Evolutionary conservation across 148 eudicot genomes (phyloP), one percentile per base, ranked within the genome.

Genomic region (Vaccinium vitisidaea): DNA sequence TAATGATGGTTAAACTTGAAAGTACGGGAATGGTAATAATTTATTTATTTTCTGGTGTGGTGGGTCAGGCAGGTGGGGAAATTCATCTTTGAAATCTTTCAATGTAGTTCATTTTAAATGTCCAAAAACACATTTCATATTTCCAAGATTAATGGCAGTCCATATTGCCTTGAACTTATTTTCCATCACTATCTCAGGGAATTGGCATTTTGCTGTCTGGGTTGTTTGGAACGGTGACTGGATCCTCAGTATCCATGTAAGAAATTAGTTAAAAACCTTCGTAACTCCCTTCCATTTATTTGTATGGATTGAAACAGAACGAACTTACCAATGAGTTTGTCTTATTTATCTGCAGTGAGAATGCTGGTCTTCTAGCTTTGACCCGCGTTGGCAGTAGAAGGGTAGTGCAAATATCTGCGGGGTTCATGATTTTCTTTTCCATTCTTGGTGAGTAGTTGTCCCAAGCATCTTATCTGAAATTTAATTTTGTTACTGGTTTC

Each of bases 341-440:
- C 36, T 56, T 23, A 80, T 36, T 80, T 39, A 39, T 48, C n/a
- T 43, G 30, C 90, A 96, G 99, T 80, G 98, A 96, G 85, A 96
- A 96, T 89, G 99, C 98, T 59, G 99, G 99, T 86, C 89, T 96
- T 87, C 90, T 96, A 19, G 99, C 92, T 1, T 63, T 96, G 84
- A 96, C 98, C 71, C 94, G 96, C 63, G 99, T 95, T 65, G 99
- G 98, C 59, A 96, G 99, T 87, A 89, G 99, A 87, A 92, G 98
- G 75, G 99, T 96, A 56, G 97, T 73, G 39, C 98, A 95, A 85
- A 94, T 97, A 80, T 92, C 99, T 19, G 98, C 99, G 46, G 96
- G 93, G 7, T 96, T 96, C 85, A 96, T 96, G 99, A 93, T 96
- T 80, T 96, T 96, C 90, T 96, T 96, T 84, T 93, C 99, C n/a